phyloP scores from a whole-genome alignment of 352 stramenopile species.

The Phytophthora hybrid region DNA sequence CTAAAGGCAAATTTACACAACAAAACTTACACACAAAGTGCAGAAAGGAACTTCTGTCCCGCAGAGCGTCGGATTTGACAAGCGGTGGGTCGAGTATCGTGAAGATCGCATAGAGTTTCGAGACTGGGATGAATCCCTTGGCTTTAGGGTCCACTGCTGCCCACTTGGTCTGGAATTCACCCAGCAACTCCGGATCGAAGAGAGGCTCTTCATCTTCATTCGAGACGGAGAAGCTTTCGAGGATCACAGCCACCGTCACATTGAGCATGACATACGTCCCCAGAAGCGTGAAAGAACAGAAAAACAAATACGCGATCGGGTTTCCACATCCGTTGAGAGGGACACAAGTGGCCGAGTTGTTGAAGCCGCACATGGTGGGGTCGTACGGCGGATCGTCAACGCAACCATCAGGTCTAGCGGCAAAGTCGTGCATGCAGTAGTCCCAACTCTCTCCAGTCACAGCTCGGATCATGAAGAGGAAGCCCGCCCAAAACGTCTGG shows the following conservation, averaged over 20 bases:
- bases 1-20: background rate
- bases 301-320: slow-evolving; percentile 72
- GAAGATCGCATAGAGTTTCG: slow-evolving; percentile 75
- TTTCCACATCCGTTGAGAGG: slow-evolving; percentile 85
- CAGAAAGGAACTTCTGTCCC: slow-evolving; percentile 50
- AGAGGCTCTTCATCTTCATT: slow-evolving; percentile 89
- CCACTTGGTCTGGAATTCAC: slow-evolving; percentile 91
- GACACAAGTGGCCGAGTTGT: slow-evolving; percentile 59
- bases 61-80: slow-evolving; percentile 46
- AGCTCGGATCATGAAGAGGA: slow-evolving; percentile 91
- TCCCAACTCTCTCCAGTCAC: slow-evolving; percentile 95
- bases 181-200: slow-evolving; percentile 85
- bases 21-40: slow-evolving; percentile 56
- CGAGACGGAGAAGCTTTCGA: slow-evolving; percentile 90
- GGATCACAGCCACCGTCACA: slow-evolving; percentile 95
- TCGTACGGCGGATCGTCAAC: slow-evolving; percentile 71
- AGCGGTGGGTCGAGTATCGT: slow-evolving; percentile 80
- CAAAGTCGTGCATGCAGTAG: slow-evolving; percentile 91
- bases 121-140: slow-evolving; percentile 81
- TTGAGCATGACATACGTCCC: slow-evolving; percentile 95
- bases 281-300: slow-evolving; percentile 90
- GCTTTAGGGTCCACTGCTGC: slow-evolving; percentile 87
- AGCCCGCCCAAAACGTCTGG: slow-evolving; percentile 86
- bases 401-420: slow-evolving; percentile 46
- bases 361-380: slow-evolving; percentile 75